Evolutionary conservation across 148 eudicot species (phyloP), one percentile per base, ranked within the genome.

Genomic region (Cornus controversa): DNA sequence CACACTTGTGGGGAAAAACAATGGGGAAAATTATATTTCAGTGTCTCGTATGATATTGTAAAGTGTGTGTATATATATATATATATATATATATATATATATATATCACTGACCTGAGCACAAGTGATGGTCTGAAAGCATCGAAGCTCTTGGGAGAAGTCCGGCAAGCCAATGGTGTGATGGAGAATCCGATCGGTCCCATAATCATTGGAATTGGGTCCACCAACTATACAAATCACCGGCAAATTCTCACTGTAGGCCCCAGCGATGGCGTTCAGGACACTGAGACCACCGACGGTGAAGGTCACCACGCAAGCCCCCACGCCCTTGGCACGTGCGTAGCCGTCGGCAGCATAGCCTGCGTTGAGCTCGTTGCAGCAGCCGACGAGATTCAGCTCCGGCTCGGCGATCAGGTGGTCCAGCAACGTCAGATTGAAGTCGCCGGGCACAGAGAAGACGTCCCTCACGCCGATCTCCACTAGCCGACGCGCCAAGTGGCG

Each of bases 311-410:
- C 91, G 29, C 94, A 92, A 25, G 97, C 97, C 9, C 97, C 97
- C 10, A 92, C 97, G 2, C 97, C 94, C 63, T 80, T 86, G 8
- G 94, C 85, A 0, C 97, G 92, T 2, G 97, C 97, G 81, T 92
- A 90, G 13, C 97, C 97, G 64, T 92, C 97, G 10, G 97, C 97
- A 4, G 97, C 97, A 67, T 92, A 92, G 10, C 97, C 97, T 8
- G 97, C 97, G 74, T 92, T 92, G 47, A 92, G 88, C 89, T 92
- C 97, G 70, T 92, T 92, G 71, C 97, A 92, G 79, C 97, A 92
- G 20, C 97, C 97, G n/a, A 92, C 66, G 14, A 86, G 75, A 75
- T 87, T 87, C 10, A 92, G 86, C 29, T 47, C 88, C 24, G 94
- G 94, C 72, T 90, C 91, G 36, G 82, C 87, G 26, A 90, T 20